Evolutionary conservation across 2,329 filamentous ascomycete species (phyloP).

Genomic region (Bipolaris zeicola): DNA sequence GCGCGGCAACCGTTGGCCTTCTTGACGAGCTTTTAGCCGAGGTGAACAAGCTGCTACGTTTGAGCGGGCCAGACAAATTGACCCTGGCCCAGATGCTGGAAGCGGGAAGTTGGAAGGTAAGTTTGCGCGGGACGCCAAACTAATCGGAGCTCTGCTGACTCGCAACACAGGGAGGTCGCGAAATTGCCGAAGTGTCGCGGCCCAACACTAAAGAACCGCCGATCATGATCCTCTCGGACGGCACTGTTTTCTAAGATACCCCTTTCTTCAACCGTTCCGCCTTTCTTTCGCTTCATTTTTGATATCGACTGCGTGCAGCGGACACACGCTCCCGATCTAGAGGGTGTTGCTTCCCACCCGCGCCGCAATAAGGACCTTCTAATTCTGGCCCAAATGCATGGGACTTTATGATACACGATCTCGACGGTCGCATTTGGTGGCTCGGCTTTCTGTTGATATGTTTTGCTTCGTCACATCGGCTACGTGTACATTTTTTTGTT

Average conservation of each 20-base stretch:
- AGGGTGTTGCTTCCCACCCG: conserved; percentile 5
- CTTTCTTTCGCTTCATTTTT: conserved; percentile 31
- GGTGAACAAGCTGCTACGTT: conserved; percentile 69
- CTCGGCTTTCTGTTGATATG: conserved; percentile 29
- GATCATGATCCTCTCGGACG: conserved; percentile 94
- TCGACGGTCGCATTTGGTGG: conserved; percentile 33
- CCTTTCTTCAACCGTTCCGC: conserved; percentile 37
- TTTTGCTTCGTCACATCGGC: conserved; percentile 13
- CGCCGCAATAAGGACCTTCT: conserved; percentile 18
- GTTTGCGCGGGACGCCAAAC: conserved; percentile 28
- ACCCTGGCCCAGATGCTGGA: conserved; percentile 88
- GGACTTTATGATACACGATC: conserved; percentile 34
- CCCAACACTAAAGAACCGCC: conserved; percentile 97
- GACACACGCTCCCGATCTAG: conserved; percentile 23
- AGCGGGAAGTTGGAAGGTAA: conserved; percentile 96
- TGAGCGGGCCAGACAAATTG: conserved; percentile 72
- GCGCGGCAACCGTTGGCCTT: conserved; percentile 75
- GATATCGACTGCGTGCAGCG: conserved; percentile 20
- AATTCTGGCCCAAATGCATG: conserved; percentile 23
- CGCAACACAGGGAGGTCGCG: conserved; percentile 74
- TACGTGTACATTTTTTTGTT: conserved; percentile 8
- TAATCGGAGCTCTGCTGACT: conserved; percentile 4
- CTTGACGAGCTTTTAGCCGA: conserved; percentile 72
- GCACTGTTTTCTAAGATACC: conserved; percentile 83
- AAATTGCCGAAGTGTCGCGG: conserved; percentile 92